Conservation (phyloP, 116 monocot genomes). For the Phalaenopsis hybrid region DNA sequence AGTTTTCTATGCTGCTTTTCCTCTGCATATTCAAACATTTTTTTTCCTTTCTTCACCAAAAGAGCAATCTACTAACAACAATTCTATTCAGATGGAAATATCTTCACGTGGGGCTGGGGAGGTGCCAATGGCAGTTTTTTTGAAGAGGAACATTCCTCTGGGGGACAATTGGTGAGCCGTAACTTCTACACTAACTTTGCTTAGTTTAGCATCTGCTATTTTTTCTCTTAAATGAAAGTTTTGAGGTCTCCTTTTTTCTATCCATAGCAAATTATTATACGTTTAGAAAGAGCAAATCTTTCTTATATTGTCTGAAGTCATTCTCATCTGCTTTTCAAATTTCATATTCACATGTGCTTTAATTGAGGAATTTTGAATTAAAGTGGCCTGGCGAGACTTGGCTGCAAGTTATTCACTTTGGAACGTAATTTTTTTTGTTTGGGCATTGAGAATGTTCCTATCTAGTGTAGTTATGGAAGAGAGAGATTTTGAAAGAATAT, state of each 20-base stretch:
- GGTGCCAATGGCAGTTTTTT: constrained; percentile 85
- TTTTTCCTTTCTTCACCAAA: neutral
- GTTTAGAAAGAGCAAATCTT: neutral
- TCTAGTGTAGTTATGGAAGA: neutral
- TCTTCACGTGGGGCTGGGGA: constrained; percentile 93
- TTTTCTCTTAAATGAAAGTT: neutral
- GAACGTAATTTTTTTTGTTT: neutral
- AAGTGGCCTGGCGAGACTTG: neutral
- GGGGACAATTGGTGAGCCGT: constrained; percentile 65
- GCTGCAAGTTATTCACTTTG: neutral
- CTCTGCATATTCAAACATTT: too few relatives aligned
- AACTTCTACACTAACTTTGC: neutral
- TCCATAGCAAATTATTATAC: neutral
- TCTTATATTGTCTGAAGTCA: neutral
- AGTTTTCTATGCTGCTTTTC: too few relatives aligned
- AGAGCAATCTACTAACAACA: neutral
- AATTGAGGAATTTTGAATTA: neutral
- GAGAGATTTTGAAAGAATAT: neutral
- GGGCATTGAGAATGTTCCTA: neutral
- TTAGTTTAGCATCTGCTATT: neutral
- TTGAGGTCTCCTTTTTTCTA: neutral
- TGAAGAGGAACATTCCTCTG: constrained; percentile 81
- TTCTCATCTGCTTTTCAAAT: neutral
- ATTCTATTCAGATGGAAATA: constrained; percentile 37
- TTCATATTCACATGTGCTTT: neutral